These are phyloP conservation scores for Psilocybe mexicana DNA, from an alignment of 1,284 basidiomycete genomes.

Conservation along the genomic window DNA sequence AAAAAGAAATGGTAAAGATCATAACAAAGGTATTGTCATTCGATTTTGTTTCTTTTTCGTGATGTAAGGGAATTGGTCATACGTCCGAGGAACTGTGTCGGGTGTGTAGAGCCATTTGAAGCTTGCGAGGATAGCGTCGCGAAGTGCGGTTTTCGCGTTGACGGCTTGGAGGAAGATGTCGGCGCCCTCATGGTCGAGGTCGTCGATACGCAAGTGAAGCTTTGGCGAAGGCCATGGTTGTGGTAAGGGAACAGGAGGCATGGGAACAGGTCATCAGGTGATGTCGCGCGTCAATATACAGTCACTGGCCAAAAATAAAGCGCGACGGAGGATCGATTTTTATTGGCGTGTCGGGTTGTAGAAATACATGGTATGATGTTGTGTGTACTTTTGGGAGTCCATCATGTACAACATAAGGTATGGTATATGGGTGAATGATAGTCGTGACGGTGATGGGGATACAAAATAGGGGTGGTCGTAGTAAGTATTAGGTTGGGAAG, in stretches of 20 bases:
- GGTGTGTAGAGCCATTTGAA: constrained; percentile 61
- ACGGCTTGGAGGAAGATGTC: constrained; percentile 56
- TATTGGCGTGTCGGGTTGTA: constrained; percentile 4
- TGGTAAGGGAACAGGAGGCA: constrained; percentile 16
- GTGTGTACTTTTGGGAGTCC: constrained; percentile 14
- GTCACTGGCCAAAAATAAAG: background rate
- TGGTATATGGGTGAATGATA: constrained; percentile 6
- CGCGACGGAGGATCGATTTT: background rate
- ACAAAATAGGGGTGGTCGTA: background rate
- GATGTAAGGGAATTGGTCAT: background rate
- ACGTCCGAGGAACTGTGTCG: constrained; percentile 59
- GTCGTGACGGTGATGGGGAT: background rate
- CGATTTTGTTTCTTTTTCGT: background rate
- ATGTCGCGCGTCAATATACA: constrained; percentile 1
- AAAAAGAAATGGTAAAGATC: background rate
- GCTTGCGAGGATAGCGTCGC: constrained; percentile 52
- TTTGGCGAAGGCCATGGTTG: constrained; percentile 55
- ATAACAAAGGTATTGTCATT: too few species aligned
- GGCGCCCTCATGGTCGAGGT: constrained; percentile 59
- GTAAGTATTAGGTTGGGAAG: too few species aligned
- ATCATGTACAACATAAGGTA: constrained; percentile 3
- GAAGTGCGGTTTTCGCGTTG: constrained; percentile 47
- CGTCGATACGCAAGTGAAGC: constrained; percentile 56
- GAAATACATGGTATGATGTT: constrained; percentile 18
- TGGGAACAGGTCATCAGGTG: constrained; percentile 16